A percentile compares a stretch with the other conserved stretches of the same genome.
phyloP scores from a whole-genome alignment of 495 filamentous ascomycete genomes.

The Podospora conica region DNA sequence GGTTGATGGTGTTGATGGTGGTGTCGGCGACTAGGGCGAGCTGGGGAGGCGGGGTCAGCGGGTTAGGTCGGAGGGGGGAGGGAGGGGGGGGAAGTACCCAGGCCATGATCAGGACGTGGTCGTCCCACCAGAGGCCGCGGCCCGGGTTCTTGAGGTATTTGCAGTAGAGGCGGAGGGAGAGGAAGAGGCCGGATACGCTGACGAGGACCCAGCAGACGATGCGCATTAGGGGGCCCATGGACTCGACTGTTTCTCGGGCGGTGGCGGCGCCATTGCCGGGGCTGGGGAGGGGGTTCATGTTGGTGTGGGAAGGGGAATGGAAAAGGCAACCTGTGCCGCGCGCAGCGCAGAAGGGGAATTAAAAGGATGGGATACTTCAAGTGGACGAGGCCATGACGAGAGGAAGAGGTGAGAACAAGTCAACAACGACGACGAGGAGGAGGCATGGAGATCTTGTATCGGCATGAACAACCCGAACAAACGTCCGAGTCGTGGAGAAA shows the following conservation, averaged over 20 bases:
- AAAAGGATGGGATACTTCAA: background rate
- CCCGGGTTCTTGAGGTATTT: conserved; percentile 22
- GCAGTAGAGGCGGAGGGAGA: conserved; percentile 29
- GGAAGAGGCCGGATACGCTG: conserved; percentile 17
- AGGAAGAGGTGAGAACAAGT: background rate
- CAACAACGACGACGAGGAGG: too few relatives aligned
- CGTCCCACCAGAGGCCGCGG: conserved; percentile 29
- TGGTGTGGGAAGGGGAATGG: background rate
- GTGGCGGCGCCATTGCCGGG: background rate
- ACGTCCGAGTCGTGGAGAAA: too few relatives aligned
- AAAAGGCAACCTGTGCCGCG: conserved; percentile 4
- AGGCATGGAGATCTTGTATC: background rate
- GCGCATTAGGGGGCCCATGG: conserved; percentile 11
- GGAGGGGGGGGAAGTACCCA: conserved; percentile 16
- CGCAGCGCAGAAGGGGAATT: background rate
- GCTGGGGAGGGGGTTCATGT: background rate
- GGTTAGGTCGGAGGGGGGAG: background rate
- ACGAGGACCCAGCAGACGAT: conserved; percentile 17
- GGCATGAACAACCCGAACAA: background rate
- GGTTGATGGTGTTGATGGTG: conserved; percentile 11
- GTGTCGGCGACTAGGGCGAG: conserved; percentile 18
- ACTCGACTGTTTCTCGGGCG: background rate
- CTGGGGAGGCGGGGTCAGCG: too few relatives aligned
- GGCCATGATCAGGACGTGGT: conserved; percentile 19
- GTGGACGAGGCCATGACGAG: too few relatives aligned